These are phyloP conservation scores for Chalciporus pseudorubinellus DNA, from an alignment of 768 basidiomycete species.

Conservation along the genomic window DNA sequence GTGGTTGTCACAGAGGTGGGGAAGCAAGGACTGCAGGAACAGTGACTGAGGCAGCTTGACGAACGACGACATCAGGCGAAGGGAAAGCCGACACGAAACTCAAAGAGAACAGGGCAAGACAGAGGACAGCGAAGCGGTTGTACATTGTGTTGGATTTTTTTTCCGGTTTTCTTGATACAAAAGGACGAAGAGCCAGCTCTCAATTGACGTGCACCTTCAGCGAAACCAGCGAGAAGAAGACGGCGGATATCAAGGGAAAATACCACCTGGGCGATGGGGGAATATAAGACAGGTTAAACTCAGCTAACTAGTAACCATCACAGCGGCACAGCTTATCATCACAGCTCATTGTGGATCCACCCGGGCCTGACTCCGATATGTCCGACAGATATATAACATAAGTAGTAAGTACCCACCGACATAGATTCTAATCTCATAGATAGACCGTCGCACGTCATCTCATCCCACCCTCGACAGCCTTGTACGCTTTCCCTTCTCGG, in stretches of 20 bases:
- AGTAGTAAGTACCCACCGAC: background rate
- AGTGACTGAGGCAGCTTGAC: conserved; percentile 21
- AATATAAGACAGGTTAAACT: background rate
- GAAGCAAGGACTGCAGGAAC: conserved; percentile 22
- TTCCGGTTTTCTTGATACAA: background rate
- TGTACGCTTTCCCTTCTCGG: conserved; percentile 77
- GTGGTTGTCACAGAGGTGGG: conserved; percentile 38
- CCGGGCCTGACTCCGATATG: no score
- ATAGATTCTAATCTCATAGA: background rate
- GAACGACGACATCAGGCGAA: conserved; percentile 12
- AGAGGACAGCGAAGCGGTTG: conserved; percentile 20
- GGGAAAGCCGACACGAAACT: conserved; percentile 30
- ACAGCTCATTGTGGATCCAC: no score
- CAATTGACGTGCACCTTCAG: conserved; percentile 4
- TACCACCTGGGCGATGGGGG: conserved; percentile 35
- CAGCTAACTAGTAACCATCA: no score
- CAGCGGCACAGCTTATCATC: no score
- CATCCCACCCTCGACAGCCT: conserved; percentile 77
- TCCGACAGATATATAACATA: no score
- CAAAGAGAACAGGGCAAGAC: conserved; percentile 22
- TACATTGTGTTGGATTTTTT: conserved; percentile 22
- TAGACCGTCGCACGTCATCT: conserved; percentile 19
- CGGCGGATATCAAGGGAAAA: conserved; percentile 22
- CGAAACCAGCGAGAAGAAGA: conserved; percentile 21
- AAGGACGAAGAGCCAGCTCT: conserved; percentile 42